phyloP scores from a whole-genome alignment of 768 basidiomycete genomes.

The Pulveroboletus sp. region DNA sequence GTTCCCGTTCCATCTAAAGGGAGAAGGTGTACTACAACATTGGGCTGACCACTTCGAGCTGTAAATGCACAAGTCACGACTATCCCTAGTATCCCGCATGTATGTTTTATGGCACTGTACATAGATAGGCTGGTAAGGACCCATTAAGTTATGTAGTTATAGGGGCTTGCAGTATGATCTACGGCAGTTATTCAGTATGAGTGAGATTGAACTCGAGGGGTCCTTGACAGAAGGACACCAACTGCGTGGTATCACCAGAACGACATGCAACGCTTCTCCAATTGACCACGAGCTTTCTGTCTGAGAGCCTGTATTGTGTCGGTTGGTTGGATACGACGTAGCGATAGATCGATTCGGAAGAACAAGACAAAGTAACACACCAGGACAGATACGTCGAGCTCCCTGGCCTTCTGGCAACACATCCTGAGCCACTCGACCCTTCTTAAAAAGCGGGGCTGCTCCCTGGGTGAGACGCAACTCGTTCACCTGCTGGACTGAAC shows the following conservation, averaged over 20 bases:
- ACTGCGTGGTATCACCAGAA: not conserved
- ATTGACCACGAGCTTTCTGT: not conserved
- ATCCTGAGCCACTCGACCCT: not conserved
- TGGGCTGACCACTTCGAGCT: constrained; percentile 62
- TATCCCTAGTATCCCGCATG: not conserved
- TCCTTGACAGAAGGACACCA: constrained; percentile 4
- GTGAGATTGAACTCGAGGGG: not conserved
- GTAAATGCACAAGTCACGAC: constrained; percentile 16
- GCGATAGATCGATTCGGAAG: not conserved
- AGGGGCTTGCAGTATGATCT: not conserved
- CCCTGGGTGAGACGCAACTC: not conserved
- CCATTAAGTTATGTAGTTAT: not conserved
- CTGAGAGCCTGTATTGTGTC: constrained; percentile 8
- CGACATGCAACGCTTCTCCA: not conserved
- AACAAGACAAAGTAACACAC: constrained; percentile 4
- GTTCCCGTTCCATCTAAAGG: constrained; percentile 53
- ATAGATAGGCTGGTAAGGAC: not conserved
- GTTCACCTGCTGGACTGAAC: not conserved
- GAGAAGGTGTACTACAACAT: constrained; percentile 64
- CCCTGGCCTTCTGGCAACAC: not conserved
- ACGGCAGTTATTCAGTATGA: not conserved
- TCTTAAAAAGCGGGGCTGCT: constrained; percentile 7
- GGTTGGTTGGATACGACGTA: constrained; percentile 5
- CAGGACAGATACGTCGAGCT: not conserved
- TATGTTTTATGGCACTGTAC: not conserved